Conservation (phyloP, 1,139 yeast genomes). For the Casaregolazyma suthepensis region DNA sequence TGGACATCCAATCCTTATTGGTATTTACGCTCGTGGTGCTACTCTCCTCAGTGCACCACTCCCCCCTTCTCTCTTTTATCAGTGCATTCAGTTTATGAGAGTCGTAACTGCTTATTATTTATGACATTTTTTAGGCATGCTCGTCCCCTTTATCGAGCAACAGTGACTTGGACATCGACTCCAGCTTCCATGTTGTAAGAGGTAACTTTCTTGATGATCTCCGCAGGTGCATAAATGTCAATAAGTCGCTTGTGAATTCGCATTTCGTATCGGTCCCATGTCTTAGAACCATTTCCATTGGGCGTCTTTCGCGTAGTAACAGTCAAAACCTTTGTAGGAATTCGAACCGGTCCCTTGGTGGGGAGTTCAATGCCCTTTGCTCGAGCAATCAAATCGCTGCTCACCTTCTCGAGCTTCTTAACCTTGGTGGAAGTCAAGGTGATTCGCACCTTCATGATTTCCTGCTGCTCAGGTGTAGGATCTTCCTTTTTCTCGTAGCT, state of each 20-base stretch:
- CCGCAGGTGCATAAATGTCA: constrained; percentile 97
- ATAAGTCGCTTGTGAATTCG: constrained; percentile 99
- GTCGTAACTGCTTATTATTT: constrained; percentile 10
- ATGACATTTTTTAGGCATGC: constrained; percentile 9
- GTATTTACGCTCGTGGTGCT: background rate
- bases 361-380: constrained; percentile 74
- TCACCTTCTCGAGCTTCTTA: constrained; percentile 91
- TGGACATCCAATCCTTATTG: background rate
- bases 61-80: background rate
- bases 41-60: background rate
- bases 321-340: constrained; percentile 98
- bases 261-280: constrained; percentile 99
- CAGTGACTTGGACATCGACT: constrained; percentile 41
- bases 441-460: constrained; percentile 97
- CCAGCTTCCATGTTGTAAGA: constrained; percentile 68
- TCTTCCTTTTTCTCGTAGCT: constrained; percentile 43
- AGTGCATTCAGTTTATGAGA: constrained; percentile 9
- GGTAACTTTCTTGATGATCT: constrained; percentile 91
- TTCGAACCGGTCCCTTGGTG: constrained; percentile 94
- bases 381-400: constrained; percentile 82
- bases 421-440: constrained; percentile 99
- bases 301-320: constrained; percentile 99
- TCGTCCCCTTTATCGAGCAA: constrained; percentile 32
- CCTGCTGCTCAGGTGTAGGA: constrained; percentile 73
- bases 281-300: constrained; percentile 99